Base-by-base conservation (phyloP, 768 basidiomycete genomes). In the Imleria badia region DNA sequence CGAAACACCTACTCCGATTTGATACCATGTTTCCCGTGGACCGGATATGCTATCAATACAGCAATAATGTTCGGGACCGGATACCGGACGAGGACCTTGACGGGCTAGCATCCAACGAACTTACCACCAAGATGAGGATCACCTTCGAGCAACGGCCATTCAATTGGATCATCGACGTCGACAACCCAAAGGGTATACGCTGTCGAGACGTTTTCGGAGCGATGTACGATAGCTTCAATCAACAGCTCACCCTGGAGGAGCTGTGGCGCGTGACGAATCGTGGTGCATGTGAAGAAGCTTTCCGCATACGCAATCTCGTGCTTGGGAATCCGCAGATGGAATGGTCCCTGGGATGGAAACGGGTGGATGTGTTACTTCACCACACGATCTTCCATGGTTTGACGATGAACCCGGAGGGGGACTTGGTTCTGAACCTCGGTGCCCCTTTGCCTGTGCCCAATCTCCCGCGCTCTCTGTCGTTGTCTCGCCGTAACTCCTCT, bases 151-250 rank as follows among this genome's bases (percentile, higher is more conserved):
- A 35, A 62, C n/a, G 66, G 65, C 39, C 72, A 76, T 52, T 72
- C n/a, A 50, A 48, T 14, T 73, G 72, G 70, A 64, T 60, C 2
- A 68, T 82, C 22, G 45, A 73, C 40, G 72, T 81, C 46, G 68
- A 72, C 20, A 71, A 75, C 20, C 46, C 66, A 12, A 60, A 67
- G 19, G 76, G 76, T 34, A 70, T 84, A 56, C 73, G 77, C 5
- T 78, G 81, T 60, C 73, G 78, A 26, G 83, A 85, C 45, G 76
- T 86, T 44, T 82, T 84, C 64, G 63, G 75, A 49, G 78, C 75
- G 17, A 82, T 86, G 36, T 78, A 80, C 56, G 69, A 78, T 29
- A 74, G 71, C 11, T 80, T 77, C 59, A 64, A 75, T 33, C 62
- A 67, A 35, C 72, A 67, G 5, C 66, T 85, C 60, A 74, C 76